Evolutionary conservation across 78 protist genomes (phyloP).

Genomic region (Cavenderia fasciculata): DNA sequence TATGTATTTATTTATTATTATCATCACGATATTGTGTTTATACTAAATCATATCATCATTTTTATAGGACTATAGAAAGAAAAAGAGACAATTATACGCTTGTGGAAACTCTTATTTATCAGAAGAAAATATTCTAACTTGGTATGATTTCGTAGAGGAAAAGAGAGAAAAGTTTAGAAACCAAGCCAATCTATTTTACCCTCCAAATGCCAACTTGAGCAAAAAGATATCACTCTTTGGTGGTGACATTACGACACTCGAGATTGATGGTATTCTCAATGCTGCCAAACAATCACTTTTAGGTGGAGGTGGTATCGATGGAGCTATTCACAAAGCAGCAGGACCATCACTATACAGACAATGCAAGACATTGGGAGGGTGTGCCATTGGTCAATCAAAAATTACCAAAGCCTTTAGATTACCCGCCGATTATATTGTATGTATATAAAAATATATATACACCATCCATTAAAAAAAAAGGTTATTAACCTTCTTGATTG

Average conservation of each 20-base stretch:
- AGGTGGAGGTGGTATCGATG: conserved; percentile 87
- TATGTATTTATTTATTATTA: too few species aligned
- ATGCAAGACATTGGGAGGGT: conserved; percentile 61
- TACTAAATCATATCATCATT: neutral
- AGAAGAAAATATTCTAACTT: neutral
- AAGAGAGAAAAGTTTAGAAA: conserved; percentile 8
- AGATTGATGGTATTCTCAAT: conserved; percentile 80
- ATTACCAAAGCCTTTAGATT: conserved; percentile 81
- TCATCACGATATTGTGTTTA: too few species aligned
- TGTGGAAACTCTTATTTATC: conserved; percentile 24
- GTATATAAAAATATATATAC: too few species aligned
- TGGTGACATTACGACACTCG: conserved; percentile 73
- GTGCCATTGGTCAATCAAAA: conserved; percentile 71
- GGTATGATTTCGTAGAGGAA: conserved; percentile 42
- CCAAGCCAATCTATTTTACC: neutral
- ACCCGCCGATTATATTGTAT: conserved; percentile 70
- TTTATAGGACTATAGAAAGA: conserved; percentile 6
- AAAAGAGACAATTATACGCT: conserved; percentile 33
- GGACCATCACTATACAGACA: conserved; percentile 72
- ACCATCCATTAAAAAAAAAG: too few species aligned
- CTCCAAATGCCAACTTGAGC: conserved; percentile 12
- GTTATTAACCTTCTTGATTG: too few species aligned
- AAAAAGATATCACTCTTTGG: conserved; percentile 35
- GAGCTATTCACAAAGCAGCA: conserved; percentile 85
- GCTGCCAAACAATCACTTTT: conserved; percentile 71